Base-by-base conservation (phyloP, 345 rosid species). In the Mercurialis annua region DNA sequence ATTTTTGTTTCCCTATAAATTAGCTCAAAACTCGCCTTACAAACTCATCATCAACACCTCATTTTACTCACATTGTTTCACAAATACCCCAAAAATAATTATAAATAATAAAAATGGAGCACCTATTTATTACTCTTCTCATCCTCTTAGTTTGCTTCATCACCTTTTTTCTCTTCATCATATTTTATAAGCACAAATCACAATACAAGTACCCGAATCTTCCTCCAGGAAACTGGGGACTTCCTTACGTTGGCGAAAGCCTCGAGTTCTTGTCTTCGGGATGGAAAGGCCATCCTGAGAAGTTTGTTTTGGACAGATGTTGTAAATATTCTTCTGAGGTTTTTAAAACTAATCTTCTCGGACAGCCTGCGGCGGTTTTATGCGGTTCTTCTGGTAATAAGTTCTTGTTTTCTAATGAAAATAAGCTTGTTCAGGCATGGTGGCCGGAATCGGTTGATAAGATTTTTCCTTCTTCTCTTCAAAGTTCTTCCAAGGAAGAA, bases 391-490 rank as follows among this genome's bases (percentile, higher is more conserved):
- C 75, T 0, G 75, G 66, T 24, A 72, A 75, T 59, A 75, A 72
- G 70, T 79, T 79, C 72, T 51, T 79, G 47, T 79, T 75, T 70
- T 75, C 80, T 18, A 75, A 79, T 65, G 82, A 79, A 72, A 75
- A 79, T 71, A 79, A 72, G 74, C 69, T 79, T 16, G 80, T 79
- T 6, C 62, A 47, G 0, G 63, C 75, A 15, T 79, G 82, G 82
- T 79, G 82, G 82, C 80, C 82, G 12, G 71, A 75, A 62, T 72
- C 80, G 38, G 73, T 76, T 51, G 72, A 75, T 68, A 79, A 79
- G 56, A 55, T 79, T 18, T 79, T 79, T 67, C 82, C 82, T 3
- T 79, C 76, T 33, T 46, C 66, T 16, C 69, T 46, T 18, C 69
- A 66, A 50, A 75, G 70, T 38, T 79, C 82, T 29, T 64, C 77